Conservation (phyloP, 495 filamentous ascomycete genomes). For the Friedmanniomyces endolithicus region DNA sequence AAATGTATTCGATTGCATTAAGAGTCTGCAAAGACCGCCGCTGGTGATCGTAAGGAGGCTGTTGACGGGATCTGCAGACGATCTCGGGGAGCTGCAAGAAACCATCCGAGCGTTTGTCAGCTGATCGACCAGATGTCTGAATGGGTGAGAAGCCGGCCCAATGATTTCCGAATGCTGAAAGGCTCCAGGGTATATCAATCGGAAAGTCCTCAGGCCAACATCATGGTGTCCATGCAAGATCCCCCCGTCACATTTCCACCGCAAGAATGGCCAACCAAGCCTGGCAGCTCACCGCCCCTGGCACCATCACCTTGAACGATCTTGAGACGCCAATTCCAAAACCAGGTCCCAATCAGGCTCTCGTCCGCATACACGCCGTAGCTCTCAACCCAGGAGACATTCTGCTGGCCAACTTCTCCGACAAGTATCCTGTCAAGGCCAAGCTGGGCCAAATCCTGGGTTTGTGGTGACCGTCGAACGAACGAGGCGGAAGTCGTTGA, state of each 20-base stretch:
- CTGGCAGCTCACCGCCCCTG: slow-evolving; percentile 3
- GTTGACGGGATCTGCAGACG: no score
- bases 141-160: no score
- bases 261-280: slow-evolving; percentile 2
- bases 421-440: slow-evolving; percentile 12
- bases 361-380: slow-evolving; percentile 17
- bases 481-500: background rate
- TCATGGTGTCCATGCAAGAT: no score
- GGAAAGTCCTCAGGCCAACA: no score
- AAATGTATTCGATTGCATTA: no score
- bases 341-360: slow-evolving; percentile 18
- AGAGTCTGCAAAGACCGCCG: no score
- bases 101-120: no score
- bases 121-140: no score
- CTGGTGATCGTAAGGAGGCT: no score
- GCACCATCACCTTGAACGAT: slow-evolving; percentile 5
- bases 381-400: slow-evolving; percentile 22
- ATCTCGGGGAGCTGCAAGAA: no score
- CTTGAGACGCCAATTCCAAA: slow-evolving; percentile 9
- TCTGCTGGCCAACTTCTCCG: slow-evolving; percentile 8
- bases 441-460: slow-evolving; percentile 6
- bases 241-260: background rate
- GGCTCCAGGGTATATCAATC: no score
- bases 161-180: no score
- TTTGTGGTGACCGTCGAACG: background rate